phyloP scores from a whole-genome alignment of 2,329 filamentous ascomycete genomes.

The Ampelomyces quisqualis region DNA sequence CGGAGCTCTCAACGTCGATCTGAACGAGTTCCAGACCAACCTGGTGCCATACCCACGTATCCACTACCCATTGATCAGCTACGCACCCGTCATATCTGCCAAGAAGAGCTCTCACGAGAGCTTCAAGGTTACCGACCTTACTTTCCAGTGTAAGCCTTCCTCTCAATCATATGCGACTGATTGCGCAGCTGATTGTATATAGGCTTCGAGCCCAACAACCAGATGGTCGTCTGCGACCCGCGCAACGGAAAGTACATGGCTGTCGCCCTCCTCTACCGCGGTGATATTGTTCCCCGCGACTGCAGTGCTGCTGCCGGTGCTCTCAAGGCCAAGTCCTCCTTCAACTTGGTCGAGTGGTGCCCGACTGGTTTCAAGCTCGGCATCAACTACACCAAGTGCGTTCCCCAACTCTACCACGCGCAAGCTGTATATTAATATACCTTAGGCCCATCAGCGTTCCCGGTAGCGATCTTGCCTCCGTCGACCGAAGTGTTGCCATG shows the following conservation, averaged over 20 bases:
- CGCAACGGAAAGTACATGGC: slow-evolving; percentile 78
- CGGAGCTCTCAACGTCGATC: slow-evolving; percentile 70
- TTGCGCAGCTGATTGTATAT: not conserved
- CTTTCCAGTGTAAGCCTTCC: slow-evolving; percentile 62
- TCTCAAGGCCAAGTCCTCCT: slow-evolving; percentile 69
- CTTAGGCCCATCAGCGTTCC: slow-evolving; percentile 90
- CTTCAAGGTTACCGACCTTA: slow-evolving; percentile 79
- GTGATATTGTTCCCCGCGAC: slow-evolving; percentile 69
- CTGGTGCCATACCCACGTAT: slow-evolving; percentile 72
- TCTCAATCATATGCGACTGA: not conserved
- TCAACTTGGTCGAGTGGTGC: slow-evolving; percentile 75
- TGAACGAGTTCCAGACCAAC: slow-evolving; percentile 79
- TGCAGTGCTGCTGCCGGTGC: slow-evolving; percentile 66
- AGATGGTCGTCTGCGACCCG: slow-evolving; percentile 75
- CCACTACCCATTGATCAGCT: slow-evolving; percentile 72
- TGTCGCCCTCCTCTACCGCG: slow-evolving; percentile 69
- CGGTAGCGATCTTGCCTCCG: slow-evolving; percentile 94
- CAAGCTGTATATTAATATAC: slow-evolving; percentile 33
- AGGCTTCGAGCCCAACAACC: slow-evolving; percentile 78
- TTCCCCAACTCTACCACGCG: not conserved
- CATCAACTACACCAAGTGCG: slow-evolving; percentile 67
- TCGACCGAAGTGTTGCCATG: slow-evolving; percentile 90
- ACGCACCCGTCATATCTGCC: slow-evolving; percentile 69
- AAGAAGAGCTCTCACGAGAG: slow-evolving; percentile 81
- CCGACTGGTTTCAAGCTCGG: slow-evolving; percentile 75